A percentile compares a stretch with the other conserved stretches of the same genome.
These are phyloP conservation scores for Murraya koenigii DNA, from an alignment of 345 rosid species.

Conservation along the genomic window DNA sequence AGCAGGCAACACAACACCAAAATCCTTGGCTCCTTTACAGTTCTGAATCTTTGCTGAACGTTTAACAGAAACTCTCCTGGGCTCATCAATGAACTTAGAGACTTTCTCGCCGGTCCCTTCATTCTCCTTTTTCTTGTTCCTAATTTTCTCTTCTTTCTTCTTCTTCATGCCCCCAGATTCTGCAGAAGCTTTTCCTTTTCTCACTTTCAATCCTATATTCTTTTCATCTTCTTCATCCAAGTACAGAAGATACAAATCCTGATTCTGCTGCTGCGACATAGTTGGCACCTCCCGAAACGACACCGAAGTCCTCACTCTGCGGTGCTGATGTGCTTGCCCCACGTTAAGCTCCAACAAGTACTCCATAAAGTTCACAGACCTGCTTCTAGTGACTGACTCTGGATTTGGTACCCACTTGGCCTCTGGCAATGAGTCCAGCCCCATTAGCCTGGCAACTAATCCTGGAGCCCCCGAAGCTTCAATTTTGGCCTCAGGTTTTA, in stretches of 20 bases:
- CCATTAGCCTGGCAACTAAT: slow-evolving; percentile 87
- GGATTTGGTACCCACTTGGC: slow-evolving; percentile 41
- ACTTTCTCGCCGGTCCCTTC: slow-evolving; percentile 33
- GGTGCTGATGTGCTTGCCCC: slow-evolving; percentile 36
- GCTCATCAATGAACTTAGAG: slow-evolving; percentile 52
- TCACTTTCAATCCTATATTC: slow-evolving; percentile 23
- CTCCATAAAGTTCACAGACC: slow-evolving; percentile 92
- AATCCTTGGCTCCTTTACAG: slow-evolving; percentile 19
- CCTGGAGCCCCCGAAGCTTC: slow-evolving; percentile 33
- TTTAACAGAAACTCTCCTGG: slow-evolving; percentile 28
- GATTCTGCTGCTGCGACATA: slow-evolving; percentile 29
- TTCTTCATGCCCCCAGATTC: slow-evolving; percentile 19
- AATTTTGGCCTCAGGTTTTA: slow-evolving; percentile 8
- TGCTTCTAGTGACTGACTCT: slow-evolving; percentile 54
- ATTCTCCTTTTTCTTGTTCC: slow-evolving; percentile 28
- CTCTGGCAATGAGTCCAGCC: slow-evolving; percentile 63
- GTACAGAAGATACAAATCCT: slow-evolving; percentile 42
- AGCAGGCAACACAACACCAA: slow-evolving; percentile 10
- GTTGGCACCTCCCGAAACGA: slow-evolving; percentile 68
- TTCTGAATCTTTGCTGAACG: slow-evolving; percentile 19
- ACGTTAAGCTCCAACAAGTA: slow-evolving; percentile 47
- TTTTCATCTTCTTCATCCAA: slow-evolving; percentile 38
- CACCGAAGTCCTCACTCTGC: slow-evolving; percentile 65
- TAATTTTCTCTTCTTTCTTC: slow-evolving; percentile 12
- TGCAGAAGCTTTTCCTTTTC: slow-evolving; percentile 34